Evolutionary conservation across 2,329 filamentous ascomycete genomes (phyloP).

Genomic region (Harringtonia aguacate): DNA sequence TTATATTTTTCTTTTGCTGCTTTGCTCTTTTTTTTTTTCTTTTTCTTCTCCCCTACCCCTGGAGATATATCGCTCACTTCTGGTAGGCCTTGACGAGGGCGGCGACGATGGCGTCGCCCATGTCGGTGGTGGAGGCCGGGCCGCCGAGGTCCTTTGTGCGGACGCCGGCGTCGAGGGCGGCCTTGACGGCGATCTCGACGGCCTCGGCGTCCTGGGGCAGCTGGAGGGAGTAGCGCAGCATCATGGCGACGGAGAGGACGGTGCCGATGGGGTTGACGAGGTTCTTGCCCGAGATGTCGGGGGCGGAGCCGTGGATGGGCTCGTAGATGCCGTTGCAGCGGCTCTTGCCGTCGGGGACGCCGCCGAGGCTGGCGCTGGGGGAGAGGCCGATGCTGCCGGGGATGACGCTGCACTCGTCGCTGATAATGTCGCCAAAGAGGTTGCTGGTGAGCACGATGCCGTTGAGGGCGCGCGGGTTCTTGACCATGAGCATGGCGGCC

Average conservation of each 20-base stretch:
- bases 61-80: slow-evolving; percentile 15
- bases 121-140: slow-evolving; percentile 58
- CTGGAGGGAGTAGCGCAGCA: slow-evolving; percentile 86
- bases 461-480: slow-evolving; percentile 80
- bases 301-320: slow-evolving; percentile 90
- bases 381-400: slow-evolving; percentile 81
- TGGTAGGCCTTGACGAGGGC: slow-evolving; percentile 36
- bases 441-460: slow-evolving; percentile 90
- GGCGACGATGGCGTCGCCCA: slow-evolving; percentile 50
- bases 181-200: slow-evolving; percentile 72
- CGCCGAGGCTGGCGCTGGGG: slow-evolving; percentile 77
- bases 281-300: slow-evolving; percentile 84
- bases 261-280: slow-evolving; percentile 90
- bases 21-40: neutral
- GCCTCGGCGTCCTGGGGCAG: slow-evolving; percentile 66
- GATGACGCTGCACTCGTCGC: slow-evolving; percentile 89
- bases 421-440: slow-evolving; percentile 92
- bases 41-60: neutral
- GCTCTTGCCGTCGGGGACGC: slow-evolving; percentile 74
- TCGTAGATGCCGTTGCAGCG: slow-evolving; percentile 93
- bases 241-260: slow-evolving; percentile 88
- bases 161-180: slow-evolving; percentile 67
- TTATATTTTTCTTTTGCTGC: neutral
- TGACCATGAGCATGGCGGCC: slow-evolving; percentile 96
- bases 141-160: slow-evolving; percentile 82